phyloP scores from a whole-genome alignment of 2,329 filamentous ascomycete genomes.

The Dendrostoma leiphaemia region DNA sequence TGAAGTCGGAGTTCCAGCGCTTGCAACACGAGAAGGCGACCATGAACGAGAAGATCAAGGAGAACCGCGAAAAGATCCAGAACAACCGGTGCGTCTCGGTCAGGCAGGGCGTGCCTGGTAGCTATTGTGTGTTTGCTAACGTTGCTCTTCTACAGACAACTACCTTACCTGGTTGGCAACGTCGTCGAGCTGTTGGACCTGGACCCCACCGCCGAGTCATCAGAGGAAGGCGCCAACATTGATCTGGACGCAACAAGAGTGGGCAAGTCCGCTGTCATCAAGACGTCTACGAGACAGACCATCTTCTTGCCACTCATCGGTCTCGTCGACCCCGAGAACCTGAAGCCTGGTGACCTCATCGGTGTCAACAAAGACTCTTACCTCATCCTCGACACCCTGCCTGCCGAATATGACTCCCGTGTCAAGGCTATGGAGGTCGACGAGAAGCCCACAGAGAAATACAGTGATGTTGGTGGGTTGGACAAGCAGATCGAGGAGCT shows the following conservation, averaged over 20 bases:
- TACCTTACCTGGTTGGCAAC: conserved; percentile 97
- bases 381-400: conserved; percentile 91
- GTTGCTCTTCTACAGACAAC: conserved; percentile 63
- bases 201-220: conserved; percentile 92
- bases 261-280: conserved; percentile 98
- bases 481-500: conserved; percentile 99
- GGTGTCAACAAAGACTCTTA: conserved; percentile 99
- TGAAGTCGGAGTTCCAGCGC: conserved; percentile 95
- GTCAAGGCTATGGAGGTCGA: conserved; percentile 99
- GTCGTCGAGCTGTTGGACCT: conserved; percentile 96
- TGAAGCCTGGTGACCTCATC: conserved; percentile 95
- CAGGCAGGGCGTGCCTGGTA: background rate
- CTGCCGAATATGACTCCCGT: conserved; percentile 96
- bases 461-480: conserved; percentile 93
- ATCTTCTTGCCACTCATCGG: conserved; percentile 98
- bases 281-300: conserved; percentile 96
- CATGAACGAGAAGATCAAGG: conserved; percentile 99
- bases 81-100: conserved; percentile 77
- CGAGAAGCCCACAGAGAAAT: conserved; percentile 99
- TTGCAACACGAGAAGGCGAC: conserved; percentile 92
- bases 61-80: conserved; percentile 97
- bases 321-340: conserved; percentile 88
- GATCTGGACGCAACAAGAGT: conserved; percentile 95
- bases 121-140: conserved; percentile 19
- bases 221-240: conserved; percentile 97